These are phyloP conservation scores for Royoungia palumana DNA, from an alignment of 768 basidiomycete genomes.

Conservation along the genomic window DNA sequence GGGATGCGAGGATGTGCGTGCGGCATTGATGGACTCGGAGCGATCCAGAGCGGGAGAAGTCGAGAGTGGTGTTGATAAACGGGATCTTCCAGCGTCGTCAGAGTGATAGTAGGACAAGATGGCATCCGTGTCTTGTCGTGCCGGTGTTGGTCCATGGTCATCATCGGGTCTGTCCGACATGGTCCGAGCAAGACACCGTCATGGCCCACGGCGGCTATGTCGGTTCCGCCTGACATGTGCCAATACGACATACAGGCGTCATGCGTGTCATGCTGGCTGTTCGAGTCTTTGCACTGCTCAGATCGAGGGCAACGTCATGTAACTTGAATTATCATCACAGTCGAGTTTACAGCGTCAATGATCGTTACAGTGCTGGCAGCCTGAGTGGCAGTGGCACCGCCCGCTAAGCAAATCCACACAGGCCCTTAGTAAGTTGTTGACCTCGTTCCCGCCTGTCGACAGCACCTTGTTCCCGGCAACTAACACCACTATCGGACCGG, in stretches of 20 bases:
- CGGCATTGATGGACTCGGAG: slow-evolving; percentile 47
- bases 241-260: too few species aligned
- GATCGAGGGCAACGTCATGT: slow-evolving; percentile 2
- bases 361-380: too few species aligned
- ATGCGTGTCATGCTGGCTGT: not conserved
- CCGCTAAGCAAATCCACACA: too few species aligned
- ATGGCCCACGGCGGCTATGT: slow-evolving; percentile 3
- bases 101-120: slow-evolving; percentile 58
- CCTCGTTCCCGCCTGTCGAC: not conserved
- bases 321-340: not conserved
- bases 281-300: slow-evolving; percentile 1
- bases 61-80: slow-evolving; percentile 23
- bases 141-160: slow-evolving; percentile 3
- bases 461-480: too few species aligned
- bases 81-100: slow-evolving; percentile 36
- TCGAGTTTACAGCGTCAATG: not conserved
- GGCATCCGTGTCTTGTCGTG: slow-evolving; percentile 37
- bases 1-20: slow-evolving; percentile 19
- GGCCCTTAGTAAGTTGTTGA: too few species aligned
- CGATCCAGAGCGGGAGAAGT: too few species aligned
- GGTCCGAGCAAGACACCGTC: slow-evolving; percentile 14
- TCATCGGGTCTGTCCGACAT: not conserved
- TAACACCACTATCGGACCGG: too few species aligned
- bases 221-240: slow-evolving; percentile 10
- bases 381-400: slow-evolving; percentile 25